Conservation (phyloP, 1,139 yeast genomes). For the Pichiaceae sp. region DNA sequence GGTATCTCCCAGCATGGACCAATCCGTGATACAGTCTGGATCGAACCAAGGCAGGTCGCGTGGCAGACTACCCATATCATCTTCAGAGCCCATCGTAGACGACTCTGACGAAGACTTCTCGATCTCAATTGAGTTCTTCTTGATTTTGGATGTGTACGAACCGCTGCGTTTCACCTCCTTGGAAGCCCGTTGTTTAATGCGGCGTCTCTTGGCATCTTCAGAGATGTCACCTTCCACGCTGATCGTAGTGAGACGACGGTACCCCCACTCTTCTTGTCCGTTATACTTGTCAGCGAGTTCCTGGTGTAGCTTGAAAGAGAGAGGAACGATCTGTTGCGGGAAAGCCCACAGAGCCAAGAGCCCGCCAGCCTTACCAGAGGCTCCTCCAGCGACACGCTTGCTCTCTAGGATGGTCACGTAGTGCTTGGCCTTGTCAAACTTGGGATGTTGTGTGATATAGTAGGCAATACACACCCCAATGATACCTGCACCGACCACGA, state of each 20-base stretch:
- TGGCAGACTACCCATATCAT: slow-evolving; percentile 36
- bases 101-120: slow-evolving; percentile 16
- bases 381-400: slow-evolving; percentile 93
- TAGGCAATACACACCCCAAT: slow-evolving; percentile 95
- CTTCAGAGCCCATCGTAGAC: background rate
- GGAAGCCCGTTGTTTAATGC: slow-evolving; percentile 5
- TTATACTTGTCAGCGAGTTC: slow-evolving; percentile 68
- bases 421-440: slow-evolving; percentile 60
- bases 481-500: slow-evolving; percentile 89
- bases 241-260: slow-evolving; percentile 78
- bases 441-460: slow-evolving; percentile 75
- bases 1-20: slow-evolving; percentile 76
- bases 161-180: slow-evolving; percentile 3
- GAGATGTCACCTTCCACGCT: slow-evolving; percentile 75
- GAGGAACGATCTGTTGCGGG: slow-evolving; percentile 88
- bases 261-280: slow-evolving; percentile 89
- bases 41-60: slow-evolving; percentile 76
- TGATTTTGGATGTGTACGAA: slow-evolving; percentile 14
- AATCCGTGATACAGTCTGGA: slow-evolving; percentile 54
- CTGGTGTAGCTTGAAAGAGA: slow-evolving; percentile 80
- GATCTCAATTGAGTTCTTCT: slow-evolving; percentile 31
- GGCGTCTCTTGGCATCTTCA: slow-evolving; percentile 8
- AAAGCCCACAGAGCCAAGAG: slow-evolving; percentile 92
- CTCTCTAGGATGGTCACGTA: slow-evolving; percentile 87
- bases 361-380: slow-evolving; percentile 97